Base-by-base conservation (phyloP, 164 flowering plant species). In the Kingdonia uniflora region DNA sequence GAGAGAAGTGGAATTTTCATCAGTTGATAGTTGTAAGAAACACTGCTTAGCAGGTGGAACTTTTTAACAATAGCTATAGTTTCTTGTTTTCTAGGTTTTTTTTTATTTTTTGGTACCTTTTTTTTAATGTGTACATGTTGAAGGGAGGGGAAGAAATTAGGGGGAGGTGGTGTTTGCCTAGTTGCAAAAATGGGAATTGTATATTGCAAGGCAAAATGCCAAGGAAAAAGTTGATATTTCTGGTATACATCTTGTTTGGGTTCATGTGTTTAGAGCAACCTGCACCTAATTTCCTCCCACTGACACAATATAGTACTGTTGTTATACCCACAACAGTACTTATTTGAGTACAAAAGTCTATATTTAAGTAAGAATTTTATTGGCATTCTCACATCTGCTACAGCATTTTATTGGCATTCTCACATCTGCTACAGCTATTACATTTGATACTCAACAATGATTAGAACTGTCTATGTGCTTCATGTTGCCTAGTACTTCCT, bases 21-120 rank as follows among this genome's bases (percentile, higher is more conserved):
- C 68, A 6, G 50, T 76, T 16, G 82, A 71, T 42, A 69, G 66
- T 43, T 65, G 71, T 19, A 83, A 83, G 78, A 81, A 81, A 42
- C 84, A 69, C 51, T 73, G 79, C 59, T 55, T 76, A 11, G 62
- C 70, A 8, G 60, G 70, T 13, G 74, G 74, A 56, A 79, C 76
- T 60, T 70, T 67, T 69, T 77, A 71, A 77, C 55, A 58, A 23
- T 35, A 29, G 10, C 15, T 6, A 12, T 17, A 19, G 5, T 26
- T 19, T 22, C 23, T 20, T 14, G 22, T 33, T 56, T 2, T 26
- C 23, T 24, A 16, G 66, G 57, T 33, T 51, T 59, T 24, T 19
- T 46, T 21, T 19, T 29, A 5, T 60, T 58, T 55, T 25, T 57
- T n/a, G n/a, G n/a, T n/a, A n/a, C n/a, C n/a, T n/a, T 23, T 22